Base-by-base conservation (phyloP, 192 early-diverging fungal species). In the Backusella australiensis region DNA sequence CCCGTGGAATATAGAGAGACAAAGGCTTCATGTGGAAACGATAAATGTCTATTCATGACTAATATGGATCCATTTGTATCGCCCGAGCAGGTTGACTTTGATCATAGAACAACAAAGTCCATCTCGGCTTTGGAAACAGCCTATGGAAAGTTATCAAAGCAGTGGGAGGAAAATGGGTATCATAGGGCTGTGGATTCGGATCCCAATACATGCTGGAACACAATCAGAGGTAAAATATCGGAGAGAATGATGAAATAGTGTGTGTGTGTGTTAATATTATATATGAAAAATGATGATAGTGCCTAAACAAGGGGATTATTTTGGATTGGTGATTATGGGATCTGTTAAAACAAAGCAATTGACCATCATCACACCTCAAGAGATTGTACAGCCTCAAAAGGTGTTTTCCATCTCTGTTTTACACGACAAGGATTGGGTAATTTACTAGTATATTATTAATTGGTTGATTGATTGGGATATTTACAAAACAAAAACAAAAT, bases 41-140 rank as follows among this genome's bases (percentile, higher is more conserved):
- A 87, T 72, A 84, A 82, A 71, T 88, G 86, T 59, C 75, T 90
- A 44, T 88, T 90, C 29, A 79, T 76, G 36, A 88, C 88, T 32
- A 88, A 78, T 65, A 80, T 88, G 26, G 85, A 83, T 52, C 84
- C 85, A 23, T 86, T 86, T 67, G 86, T 86, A 38, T 49, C 73
- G 56, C 87, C 86, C 34, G 79, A 80, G 34, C 73, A 73, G 17
- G 78, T 89, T 5, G 42, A 12, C 12, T 78, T 77, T 67, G 71
- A 68, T 32, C 76, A 82, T 63, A 80, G 86, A 72, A 75, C 74
- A 26, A 71, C 76, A 0, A 75, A 82, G 69, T 70, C 84, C 29
- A 81, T 80, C 34, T 76, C 80, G 32, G 76, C 84, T 49, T 79
- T 83, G 32, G 85, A 86, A 66, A 41, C 46, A 41, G 72, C 74